These are phyloP conservation scores for Platanthera guangdongensis DNA, from an alignment of 106 monocot species.

Conservation along the genomic window DNA sequence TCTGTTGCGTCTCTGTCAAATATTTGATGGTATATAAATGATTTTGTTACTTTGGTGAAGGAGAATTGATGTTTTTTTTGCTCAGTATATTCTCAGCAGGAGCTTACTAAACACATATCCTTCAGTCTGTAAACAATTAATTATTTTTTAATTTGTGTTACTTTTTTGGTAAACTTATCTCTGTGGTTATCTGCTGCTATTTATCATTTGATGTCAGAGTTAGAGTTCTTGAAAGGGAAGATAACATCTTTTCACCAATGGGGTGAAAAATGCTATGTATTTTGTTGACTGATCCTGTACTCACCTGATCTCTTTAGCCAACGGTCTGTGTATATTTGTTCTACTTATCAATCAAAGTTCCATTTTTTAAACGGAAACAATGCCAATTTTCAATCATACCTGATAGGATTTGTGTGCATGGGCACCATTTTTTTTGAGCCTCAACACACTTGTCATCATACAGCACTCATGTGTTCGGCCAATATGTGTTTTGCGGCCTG, in stretches of 20 bases:
- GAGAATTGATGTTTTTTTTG: neutral
- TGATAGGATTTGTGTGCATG: neutral
- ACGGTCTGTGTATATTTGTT: neutral
- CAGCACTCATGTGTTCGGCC: neutral
- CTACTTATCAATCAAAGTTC: neutral
- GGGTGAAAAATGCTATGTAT: neutral
- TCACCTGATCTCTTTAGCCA: neutral
- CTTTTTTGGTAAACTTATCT: neutral
- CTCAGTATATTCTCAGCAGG: neutral
- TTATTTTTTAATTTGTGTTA: neutral
- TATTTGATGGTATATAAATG: neutral
- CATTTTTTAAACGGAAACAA: neutral
- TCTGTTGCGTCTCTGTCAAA: neutral
- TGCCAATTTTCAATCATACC: neutral
- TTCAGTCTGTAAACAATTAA: neutral
- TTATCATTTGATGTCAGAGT: neutral
- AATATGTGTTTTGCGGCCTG: neutral
- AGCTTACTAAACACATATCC: neutral
- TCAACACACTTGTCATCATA: neutral
- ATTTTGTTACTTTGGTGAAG: neutral
- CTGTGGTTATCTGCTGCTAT: neutral
- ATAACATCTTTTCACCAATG: neutral
- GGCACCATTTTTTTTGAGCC: slow-evolving; percentile 1
- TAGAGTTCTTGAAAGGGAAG: neutral
- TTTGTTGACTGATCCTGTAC: neutral